Evolutionary conservation across 2,329 filamentous ascomycete species (phyloP).

Genomic region (Calonectria hawksworthii): DNA sequence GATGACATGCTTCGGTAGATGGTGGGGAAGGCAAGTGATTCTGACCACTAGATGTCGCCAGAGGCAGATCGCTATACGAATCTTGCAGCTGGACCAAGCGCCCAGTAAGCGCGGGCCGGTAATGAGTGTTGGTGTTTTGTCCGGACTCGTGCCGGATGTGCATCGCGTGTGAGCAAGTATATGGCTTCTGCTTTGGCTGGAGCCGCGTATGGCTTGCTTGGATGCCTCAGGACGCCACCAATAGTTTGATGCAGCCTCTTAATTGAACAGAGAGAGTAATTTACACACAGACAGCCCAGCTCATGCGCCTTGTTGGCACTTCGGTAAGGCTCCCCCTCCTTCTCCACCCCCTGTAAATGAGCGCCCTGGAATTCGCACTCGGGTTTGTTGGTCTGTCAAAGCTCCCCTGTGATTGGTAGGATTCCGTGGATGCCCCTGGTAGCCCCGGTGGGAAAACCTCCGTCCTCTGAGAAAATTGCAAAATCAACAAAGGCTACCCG

Average conservation of each 20-base stretch:
- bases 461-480: slow-evolving; percentile 19
- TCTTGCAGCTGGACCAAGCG: slow-evolving; percentile 29
- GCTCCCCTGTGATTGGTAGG: slow-evolving; percentile 35
- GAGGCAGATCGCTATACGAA: slow-evolving; percentile 38
- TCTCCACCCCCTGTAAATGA: slow-evolving; percentile 5
- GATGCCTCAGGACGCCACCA: background rate
- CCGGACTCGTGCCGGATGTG: background rate
- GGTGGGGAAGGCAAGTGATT: background rate
- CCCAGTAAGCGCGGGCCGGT: slow-evolving; percentile 7
- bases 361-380: slow-evolving; percentile 11
- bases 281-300: background rate
- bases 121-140: background rate
- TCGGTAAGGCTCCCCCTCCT: background rate
- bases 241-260: background rate
- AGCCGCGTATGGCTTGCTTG: background rate
- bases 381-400: slow-evolving; percentile 15
- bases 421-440: slow-evolving; percentile 34
- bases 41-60: background rate
- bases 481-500: slow-evolving; percentile 20
- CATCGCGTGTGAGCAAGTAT: background rate
- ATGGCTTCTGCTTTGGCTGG: background rate
- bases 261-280: background rate
- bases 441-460: slow-evolving; percentile 26
- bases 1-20: slow-evolving; percentile 8
- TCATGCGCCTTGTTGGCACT: background rate